Base-by-base conservation (phyloP, 331 rosid genomes). In the Prunus yedoensis region DNA sequence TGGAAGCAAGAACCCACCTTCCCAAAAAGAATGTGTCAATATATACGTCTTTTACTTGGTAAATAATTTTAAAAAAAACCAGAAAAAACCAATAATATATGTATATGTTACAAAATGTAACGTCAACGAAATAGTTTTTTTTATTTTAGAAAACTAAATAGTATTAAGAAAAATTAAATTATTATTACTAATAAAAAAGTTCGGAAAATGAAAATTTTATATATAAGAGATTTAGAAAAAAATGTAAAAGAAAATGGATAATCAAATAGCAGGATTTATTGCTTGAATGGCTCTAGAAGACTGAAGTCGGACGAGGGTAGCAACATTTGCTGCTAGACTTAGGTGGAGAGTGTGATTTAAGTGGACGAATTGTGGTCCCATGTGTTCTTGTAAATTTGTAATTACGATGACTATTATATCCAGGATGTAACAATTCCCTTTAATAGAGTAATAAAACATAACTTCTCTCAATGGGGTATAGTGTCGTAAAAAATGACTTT, bases 251-350 rank as follows among this genome's bases (percentile, higher is more conserved):
- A 17, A n/a, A 53, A 53, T 17, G 21, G 10, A n/a, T 5, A 6
- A n/a, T 7, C 23, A 53, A 51, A 80, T 77, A 64, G 84, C 76
- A 75, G 79, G 74, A 78, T 41, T 78, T 46, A 7, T 67, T 75
- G 80, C 82, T 51, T 60, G 80, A 85, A 79, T 68, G 79, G 46
- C 82, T 85, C 64, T 21, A 38, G 53, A 50, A 50, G 23, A 27
- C 32, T 6, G 25, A 54, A 54, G 30, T 20, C 28, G 32, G n/a
- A 13, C 54, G 54, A 53, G 21, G 59, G 8, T 12, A 16, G 43
- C 25, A 69, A 25, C 27, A 69, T 15, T 51, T 61, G 61, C 46
- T 8, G 47, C 27, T 50, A 16, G 18, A 69, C 54, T 13, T 4
- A 27, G 28, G 28, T 27, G 28, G 18, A 11, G 53, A 50, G 2